Percentiles rank a stretch among this genome's conserved stretches.
Conservation (phyloP, 176 grass and related monocot genomes). For the Puccinellia tenuiflora region DNA sequence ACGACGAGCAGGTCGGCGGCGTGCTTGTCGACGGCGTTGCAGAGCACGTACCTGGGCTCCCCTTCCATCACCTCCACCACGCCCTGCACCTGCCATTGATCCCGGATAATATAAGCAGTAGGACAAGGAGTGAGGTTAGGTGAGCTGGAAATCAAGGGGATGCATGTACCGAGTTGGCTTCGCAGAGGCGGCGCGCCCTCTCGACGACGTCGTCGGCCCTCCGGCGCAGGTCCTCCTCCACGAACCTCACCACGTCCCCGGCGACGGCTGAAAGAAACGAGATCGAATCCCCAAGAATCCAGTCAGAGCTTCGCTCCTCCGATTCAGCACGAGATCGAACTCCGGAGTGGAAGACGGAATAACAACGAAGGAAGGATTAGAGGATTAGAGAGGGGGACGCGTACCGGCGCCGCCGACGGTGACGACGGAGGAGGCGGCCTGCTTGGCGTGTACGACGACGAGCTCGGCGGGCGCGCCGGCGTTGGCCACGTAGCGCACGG, state of each 20-base stretch:
- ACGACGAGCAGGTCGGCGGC: conserved; percentile 44
- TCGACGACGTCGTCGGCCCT: conserved; percentile 32
- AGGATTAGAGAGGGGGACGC: not conserved
- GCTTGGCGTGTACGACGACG: conserved; percentile 70
- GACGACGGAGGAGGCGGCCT: conserved; percentile 38
- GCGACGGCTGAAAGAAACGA: conserved; percentile 13
- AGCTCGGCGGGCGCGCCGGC: conserved; percentile 21
- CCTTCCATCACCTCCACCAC: conserved; percentile 55
- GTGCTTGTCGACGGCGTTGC: conserved; percentile 51
- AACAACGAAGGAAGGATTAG: not conserved
- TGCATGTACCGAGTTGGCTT: conserved; percentile 36
- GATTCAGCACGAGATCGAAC: not conserved
- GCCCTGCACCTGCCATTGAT: conserved; percentile 31
- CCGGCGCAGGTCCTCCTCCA: conserved; percentile 50
- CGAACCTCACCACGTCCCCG: conserved; percentile 34
- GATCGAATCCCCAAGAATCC: conserved; percentile 1
- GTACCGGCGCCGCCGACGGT: conserved; percentile 28
- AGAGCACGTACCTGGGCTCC: conserved; percentile 47
- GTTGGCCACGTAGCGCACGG: conserved; percentile 21
- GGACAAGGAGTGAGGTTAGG: not conserved
- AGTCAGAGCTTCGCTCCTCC: not conserved
- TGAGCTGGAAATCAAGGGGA: not conserved
- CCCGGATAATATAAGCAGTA: too few relatives aligned
- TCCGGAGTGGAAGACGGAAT: not conserved
- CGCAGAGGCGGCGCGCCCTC: conserved; percentile 39